Base-by-base conservation (phyloP, 257 asterid genomes). In the Perilla frutescens region DNA sequence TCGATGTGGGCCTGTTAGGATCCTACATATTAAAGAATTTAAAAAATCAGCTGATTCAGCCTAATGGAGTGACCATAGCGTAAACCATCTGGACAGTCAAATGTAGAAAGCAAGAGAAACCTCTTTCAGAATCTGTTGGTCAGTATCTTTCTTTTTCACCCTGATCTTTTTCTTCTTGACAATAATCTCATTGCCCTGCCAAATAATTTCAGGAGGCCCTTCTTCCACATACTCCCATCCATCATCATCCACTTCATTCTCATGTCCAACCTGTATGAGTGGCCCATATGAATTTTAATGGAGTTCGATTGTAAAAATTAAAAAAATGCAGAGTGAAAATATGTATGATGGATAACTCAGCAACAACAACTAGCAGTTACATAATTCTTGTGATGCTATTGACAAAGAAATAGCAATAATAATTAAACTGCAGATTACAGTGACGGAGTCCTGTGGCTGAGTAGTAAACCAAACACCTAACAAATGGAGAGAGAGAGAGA, bases 151-250 rank as follows among this genome's bases (percentile, higher is more conserved):
- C 91, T 84, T 94, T 86, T 87, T 88, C 80, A 91, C 96, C 76
- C 86, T 82, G 75, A 94, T 79, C 80, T 73, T 91, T 71, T 88
- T 91, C 91, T 89, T 94, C 87, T 89, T 91, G 77, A 94, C 97
- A 76, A 91, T 94, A 59, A 94, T 94, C 85, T 94, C 99, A 81
- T 94, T 91, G 37, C 98, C 99, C 79, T 88, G 91, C 97, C 97
- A 94, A 74, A 91, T 91, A 79, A 94, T 88, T 87, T 90, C 99
- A 15, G 99, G 95, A 64, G 96, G 97, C 54, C 99, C 99, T 32
- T 88, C 99, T 76, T 94, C 97, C 74, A 90, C 85, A 72, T 94
- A 94, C 82, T 94, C 99, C 91, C 96, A 94, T 9, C 76, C 98
- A 76, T 84, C 91, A 50, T 83, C 95, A 62, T 82, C 82, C 66